phyloP scores from a whole-genome alignment of 768 basidiomycete genomes.

The Tricholomella constricta region DNA sequence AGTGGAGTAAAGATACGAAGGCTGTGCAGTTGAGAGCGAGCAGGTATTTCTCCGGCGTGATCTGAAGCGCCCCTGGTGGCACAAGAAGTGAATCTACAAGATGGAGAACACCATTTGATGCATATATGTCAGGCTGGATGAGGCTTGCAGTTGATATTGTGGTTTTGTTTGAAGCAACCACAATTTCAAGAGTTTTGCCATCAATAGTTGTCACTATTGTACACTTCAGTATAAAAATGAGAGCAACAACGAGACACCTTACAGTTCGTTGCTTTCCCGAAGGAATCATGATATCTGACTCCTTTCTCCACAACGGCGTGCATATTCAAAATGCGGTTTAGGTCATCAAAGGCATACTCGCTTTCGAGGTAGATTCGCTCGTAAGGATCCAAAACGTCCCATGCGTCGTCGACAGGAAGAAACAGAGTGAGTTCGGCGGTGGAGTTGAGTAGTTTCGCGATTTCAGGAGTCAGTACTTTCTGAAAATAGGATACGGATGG shows the following conservation, averaged over 20 bases:
- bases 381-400: constrained; percentile 71
- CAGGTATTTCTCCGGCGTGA: constrained; percentile 95
- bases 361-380: constrained; percentile 90
- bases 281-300: constrained; percentile 71
- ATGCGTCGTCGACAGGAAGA: constrained; percentile 84
- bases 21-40: constrained; percentile 88
- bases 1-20: constrained; percentile 88
- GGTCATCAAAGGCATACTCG: constrained; percentile 80
- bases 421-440: constrained; percentile 84
- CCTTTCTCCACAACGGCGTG: constrained; percentile 61
- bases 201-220: constrained; percentile 69
- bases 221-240: constrained; percentile 15
- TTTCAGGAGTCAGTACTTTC: constrained; percentile 66
- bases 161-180: constrained; percentile 53
- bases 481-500: constrained; percentile 72
- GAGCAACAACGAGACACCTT: constrained; percentile 26
- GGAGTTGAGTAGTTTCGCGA: constrained; percentile 57
- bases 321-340: constrained; percentile 76
- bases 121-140: constrained; percentile 82
- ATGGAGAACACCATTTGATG: constrained; percentile 94
- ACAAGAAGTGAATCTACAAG: constrained; percentile 82
- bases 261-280: constrained; percentile 55
- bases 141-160: constrained; percentile 61
- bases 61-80: constrained; percentile 68
- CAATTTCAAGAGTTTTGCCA: constrained; percentile 65